Evolutionary conservation across 805 yeast genomes (phyloP), one percentile per base, ranked within the genome.

Genomic region (Wickerhamomyces sydowiorum): DNA sequence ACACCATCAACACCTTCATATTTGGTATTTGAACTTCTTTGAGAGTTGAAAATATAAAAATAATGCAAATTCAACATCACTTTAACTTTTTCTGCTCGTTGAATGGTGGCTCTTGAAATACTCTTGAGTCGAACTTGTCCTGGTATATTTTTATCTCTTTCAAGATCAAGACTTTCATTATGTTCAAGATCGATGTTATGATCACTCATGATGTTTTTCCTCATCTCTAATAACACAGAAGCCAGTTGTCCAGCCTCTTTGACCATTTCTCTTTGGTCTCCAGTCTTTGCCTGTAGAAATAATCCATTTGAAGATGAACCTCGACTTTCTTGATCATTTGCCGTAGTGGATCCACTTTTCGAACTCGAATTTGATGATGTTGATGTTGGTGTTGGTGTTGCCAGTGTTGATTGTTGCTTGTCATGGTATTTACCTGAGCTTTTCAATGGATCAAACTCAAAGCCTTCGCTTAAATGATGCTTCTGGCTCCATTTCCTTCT

Each of bases 1-100:
- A 76, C 73, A 3, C 82, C 86, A 42, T 80, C 87, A 3, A 83
- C 73, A 2, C 75, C 76, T 2, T 69, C 38, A 36, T 45, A 53
- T 34, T 41, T 41, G 3, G 51, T 45, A 25, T 45, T 43, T 12
- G 43, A 39, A 1, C 37, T 24, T 30, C 46, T 54, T 31, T 50
- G 56, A 0, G 47, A 31, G 20, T 56, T 58, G 24, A 51, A 48
- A 10, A 57, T 17, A 1, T 57, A 42, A 28, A 48, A 55, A 34
- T 57, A 57, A 28, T 51, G 48, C 9, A 57, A 25, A 28, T 51
- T 57, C 27, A 57, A 42, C 56, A 70, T 64, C 12, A 67, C 54
- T 42, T 70, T 69, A 15, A 76, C 78, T 42, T 67, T 66, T 39
- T 74, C 78, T 0, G 78, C 79, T 39, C 82, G 53, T 20, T 65